phyloP scores from a whole-genome alignment of 1,139 yeast genomes.

The Taphrina flavorubra region DNA sequence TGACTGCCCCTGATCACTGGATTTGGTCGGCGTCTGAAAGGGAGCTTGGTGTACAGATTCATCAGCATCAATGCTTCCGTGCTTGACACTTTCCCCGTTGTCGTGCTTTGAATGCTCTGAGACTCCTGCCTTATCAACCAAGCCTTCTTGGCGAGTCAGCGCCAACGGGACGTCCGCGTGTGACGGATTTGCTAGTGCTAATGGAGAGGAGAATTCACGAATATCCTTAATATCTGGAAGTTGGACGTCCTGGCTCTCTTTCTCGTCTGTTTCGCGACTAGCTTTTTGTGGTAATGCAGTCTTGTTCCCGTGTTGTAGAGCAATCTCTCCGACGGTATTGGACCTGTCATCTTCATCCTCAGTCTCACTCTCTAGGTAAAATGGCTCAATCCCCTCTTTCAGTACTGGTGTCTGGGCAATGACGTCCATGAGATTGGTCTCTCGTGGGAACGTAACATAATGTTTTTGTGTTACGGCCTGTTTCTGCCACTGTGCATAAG shows the following conservation, averaged over 20 bases:
- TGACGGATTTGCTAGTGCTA: not conserved
- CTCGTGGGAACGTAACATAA: conserved; percentile 59
- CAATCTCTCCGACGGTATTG: conserved; percentile 43
- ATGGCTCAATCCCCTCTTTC: conserved; percentile 54
- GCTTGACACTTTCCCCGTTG: not conserved
- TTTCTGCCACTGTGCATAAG: conserved; percentile 65
- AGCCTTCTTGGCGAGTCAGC: not conserved
- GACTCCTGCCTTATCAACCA: not conserved
- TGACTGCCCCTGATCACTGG: conserved; percentile 10
- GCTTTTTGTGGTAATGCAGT: conserved; percentile 41
- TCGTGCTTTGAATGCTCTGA: not conserved
- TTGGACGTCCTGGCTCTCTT: conserved; percentile 10
- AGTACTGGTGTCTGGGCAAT: conserved; percentile 62
- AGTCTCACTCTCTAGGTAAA: conserved; percentile 51
- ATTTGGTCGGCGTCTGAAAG: conserved; percentile 12
- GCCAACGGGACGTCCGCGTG: not conserved
- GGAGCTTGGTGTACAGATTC: not conserved
- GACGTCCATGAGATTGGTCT: conserved; percentile 55
- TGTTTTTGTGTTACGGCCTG: conserved; percentile 57
- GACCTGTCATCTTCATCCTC: conserved; percentile 44
- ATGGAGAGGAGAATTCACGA: conserved; percentile 17
- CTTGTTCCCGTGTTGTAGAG: conserved; percentile 20
- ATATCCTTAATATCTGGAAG: conserved; percentile 18
- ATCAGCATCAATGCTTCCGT: not conserved
- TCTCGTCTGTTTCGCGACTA: conserved; percentile 2